These are phyloP conservation scores for Mangifera indica DNA, from an alignment of 345 rosid genomes.

Conservation along the genomic window DNA sequence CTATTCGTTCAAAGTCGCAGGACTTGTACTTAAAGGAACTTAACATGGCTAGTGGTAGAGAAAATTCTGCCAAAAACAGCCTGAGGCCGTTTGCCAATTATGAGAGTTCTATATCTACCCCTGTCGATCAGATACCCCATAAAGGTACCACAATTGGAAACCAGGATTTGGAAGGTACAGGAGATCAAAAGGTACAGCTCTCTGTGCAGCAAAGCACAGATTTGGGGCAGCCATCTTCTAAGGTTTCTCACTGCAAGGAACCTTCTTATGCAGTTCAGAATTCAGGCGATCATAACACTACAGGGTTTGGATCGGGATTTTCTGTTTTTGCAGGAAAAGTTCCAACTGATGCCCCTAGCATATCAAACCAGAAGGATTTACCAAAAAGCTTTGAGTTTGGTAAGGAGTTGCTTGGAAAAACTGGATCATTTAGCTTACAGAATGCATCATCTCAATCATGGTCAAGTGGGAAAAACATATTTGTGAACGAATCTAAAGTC, in stretches of 20 bases:
- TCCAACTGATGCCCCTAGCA: conserved; percentile 31
- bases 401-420: conserved; percentile 31
- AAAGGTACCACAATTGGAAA: conserved; percentile 17
- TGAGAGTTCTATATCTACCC: conserved; percentile 30
- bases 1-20: conserved; percentile 20
- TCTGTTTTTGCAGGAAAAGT: conserved; percentile 35
- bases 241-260: conserved; percentile 31
- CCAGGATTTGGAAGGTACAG: conserved; percentile 29
- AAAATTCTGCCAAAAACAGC: conserved; percentile 30
- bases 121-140: conserved; percentile 22
- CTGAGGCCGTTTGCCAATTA: conserved; percentile 26
- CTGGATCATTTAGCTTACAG: conserved; percentile 36
- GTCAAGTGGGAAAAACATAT: conserved; percentile 38
- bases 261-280: conserved; percentile 17
- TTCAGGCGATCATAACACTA: conserved; percentile 31
- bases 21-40: conserved; percentile 26
- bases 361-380: conserved; percentile 24
- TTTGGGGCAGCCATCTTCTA: conserved; percentile 39
- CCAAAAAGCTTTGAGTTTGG: conserved; percentile 31
- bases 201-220: conserved; percentile 35
- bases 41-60: conserved; percentile 13
- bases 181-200: conserved; percentile 31
- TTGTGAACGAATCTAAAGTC: conserved; percentile 32
- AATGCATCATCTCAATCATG: conserved; percentile 40
- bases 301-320: conserved; percentile 32